Conservation (phyloP, 768 basidiomycete species). For the Tylopilus sp. region DNA sequence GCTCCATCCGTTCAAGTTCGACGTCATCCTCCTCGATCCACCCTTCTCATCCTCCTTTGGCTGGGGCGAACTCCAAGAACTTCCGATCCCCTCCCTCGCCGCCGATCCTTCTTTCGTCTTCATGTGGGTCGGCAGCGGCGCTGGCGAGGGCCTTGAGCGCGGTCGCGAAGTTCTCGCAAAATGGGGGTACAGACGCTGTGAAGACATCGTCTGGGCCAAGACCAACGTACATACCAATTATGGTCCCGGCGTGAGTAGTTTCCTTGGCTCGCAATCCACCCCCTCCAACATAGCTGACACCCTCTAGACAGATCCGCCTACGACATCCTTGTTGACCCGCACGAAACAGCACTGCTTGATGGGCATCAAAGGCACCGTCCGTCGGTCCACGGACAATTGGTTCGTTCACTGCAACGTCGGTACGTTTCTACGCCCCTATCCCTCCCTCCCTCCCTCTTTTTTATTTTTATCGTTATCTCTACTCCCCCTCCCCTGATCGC, state of each 20-base stretch:
- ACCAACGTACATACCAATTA: slow-evolving; percentile 73
- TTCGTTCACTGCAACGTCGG: slow-evolving; percentile 99
- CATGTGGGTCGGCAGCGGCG: slow-evolving; percentile 93
- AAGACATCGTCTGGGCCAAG: slow-evolving; percentile 99
- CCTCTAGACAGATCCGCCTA: slow-evolving; percentile 75
- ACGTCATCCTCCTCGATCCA: slow-evolving; percentile 88
- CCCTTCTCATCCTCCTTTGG: slow-evolving; percentile 83
- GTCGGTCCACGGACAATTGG: slow-evolving; percentile 91
- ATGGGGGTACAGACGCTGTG: slow-evolving; percentile 94
- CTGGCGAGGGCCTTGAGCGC: slow-evolving; percentile 85
- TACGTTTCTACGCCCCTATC: slow-evolving; percentile 35
- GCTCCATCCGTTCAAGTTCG: slow-evolving; percentile 72
- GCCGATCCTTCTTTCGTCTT: slow-evolving; percentile 93
- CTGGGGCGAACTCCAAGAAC: slow-evolving; percentile 79
- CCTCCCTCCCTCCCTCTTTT: background rate
- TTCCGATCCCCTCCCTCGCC: slow-evolving; percentile 79
- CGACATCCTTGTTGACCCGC: slow-evolving; percentile 79
- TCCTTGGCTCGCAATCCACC: background rate
- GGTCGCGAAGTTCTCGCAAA: slow-evolving; percentile 87
- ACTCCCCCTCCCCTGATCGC: background rate
- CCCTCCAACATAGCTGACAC: slow-evolving; percentile 2
- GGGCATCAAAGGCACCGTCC: slow-evolving; percentile 95
- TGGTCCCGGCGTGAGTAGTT: slow-evolving; percentile 65
- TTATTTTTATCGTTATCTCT: background rate
- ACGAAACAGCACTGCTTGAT: slow-evolving; percentile 97